Evolutionary conservation across 768 basidiomycete genomes (phyloP).

Genomic region (Lactarius evosmus): DNA sequence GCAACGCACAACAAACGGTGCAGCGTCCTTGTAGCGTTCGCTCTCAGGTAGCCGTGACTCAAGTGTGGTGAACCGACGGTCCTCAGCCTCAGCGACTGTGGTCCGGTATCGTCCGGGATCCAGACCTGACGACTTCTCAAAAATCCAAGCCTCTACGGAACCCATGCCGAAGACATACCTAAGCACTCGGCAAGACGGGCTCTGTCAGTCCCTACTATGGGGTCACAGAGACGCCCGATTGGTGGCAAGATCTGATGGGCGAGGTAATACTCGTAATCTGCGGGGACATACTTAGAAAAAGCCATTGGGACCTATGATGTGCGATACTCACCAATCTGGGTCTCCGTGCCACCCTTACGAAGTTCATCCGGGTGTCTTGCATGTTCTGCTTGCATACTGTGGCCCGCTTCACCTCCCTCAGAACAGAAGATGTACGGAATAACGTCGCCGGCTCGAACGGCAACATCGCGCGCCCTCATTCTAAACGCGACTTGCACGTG

Average conservation of each 20-base stretch:
- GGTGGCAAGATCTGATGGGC: slow-evolving; percentile 91
- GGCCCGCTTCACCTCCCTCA: slow-evolving; percentile 67
- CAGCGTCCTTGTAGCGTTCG: slow-evolving; percentile 79
- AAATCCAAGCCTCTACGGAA: not conserved
- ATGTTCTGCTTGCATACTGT: slow-evolving; percentile 78
- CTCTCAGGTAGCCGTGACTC: slow-evolving; percentile 88
- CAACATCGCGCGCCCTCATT: slow-evolving; percentile 80
- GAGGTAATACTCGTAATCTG: slow-evolving; percentile 91
- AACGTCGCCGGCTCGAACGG: slow-evolving; percentile 85
- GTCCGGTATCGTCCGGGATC: slow-evolving; percentile 55
- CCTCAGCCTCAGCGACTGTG: slow-evolving; percentile 46
- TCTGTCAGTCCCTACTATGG: slow-evolving; percentile 93
- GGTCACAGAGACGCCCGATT: slow-evolving; percentile 91
- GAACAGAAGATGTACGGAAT: slow-evolving; percentile 94
- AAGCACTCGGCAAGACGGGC: slow-evolving; percentile 92
- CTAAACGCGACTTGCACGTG: slow-evolving; percentile 95
- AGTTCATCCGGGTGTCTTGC: slow-evolving; percentile 95
- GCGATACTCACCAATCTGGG: slow-evolving; percentile 65
- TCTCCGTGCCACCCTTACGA: slow-evolving; percentile 57
- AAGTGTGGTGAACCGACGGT: slow-evolving; percentile 69
- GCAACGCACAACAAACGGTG: slow-evolving; percentile 73
- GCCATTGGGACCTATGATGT: not conserved
- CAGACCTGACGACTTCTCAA: slow-evolving; percentile 42
- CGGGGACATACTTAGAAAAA: not conserved
- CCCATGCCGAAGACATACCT: slow-evolving; percentile 46